Base-by-base conservation (phyloP, 2,329 filamentous ascomycete species). In the Fusarium acutatum region DNA sequence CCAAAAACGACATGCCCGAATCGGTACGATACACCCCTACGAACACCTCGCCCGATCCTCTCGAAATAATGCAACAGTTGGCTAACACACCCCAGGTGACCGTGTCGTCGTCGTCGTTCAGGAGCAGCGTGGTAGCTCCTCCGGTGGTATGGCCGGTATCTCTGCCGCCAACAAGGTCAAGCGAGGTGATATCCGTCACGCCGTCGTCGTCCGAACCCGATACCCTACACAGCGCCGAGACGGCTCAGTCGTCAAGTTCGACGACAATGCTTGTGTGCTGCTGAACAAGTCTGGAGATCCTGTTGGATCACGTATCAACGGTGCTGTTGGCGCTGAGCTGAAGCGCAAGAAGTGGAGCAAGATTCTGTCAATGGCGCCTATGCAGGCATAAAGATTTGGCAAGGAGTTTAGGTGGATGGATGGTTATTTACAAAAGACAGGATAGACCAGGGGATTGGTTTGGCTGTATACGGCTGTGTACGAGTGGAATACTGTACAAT, bases 201-300 rank as follows among this genome's bases (percentile, higher is more conserved):
- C 96, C 26, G 94, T 99, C 49, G 91, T 99, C 32, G 97, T 99
- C 67, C 93, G 96, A 73, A 97, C 96, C 41, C 90, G 87, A 79
- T 97, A 98, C 86, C 93, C 95, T 84, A 90, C 93, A 69, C 94
- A 96, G 83, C 89, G 96, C 72, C 90, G 90, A 37, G 96, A 99
- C 85, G 96, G 96, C 59, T 95, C 92, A 80, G 91, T 96, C 52
- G 92, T 99, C 75, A 92, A 92, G 77, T 99, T 99, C 82, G 96
- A 97, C 84, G 96, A 99, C 84, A 99, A 99, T 83, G 96, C 96
- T 53, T 99, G 96, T 82, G 96, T 99, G 50, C 87, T 99, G 76
- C 93, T 99, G 83, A 98, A 97, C 86, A 99, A 98, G 89, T 89
- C 94, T 15, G 97, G 96, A 47, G 96, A 99, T 82, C 96, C 96